Evolutionary conservation across 1,139 yeast genomes (phyloP), one percentile per base, ranked within the genome.

Genomic region (Sugiyamaella neomexicana): DNA sequence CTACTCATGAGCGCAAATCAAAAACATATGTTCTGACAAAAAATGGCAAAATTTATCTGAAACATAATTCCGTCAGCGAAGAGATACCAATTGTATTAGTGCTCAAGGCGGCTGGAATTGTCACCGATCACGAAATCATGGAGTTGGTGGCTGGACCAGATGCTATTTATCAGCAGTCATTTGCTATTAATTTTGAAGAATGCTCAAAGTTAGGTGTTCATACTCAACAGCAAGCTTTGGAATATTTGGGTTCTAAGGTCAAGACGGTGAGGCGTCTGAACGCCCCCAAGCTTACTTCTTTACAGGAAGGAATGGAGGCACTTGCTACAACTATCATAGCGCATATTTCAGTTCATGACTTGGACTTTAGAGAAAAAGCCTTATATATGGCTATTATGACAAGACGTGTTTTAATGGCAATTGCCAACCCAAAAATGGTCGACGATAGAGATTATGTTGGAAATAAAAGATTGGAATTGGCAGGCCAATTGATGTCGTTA

Each of bases 381-480:
- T 73, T 95, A 42, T 93, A 93, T 68, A 84, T 93, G 62, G 97
- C 98, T 6, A 85, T 89, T 72, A 93, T 95, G 99, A 88, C 99
- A 1, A 81, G 99, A 69, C 81, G 98, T 66, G 98, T 93, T 2
- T 80, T 93, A 29, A 89, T 89, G 95, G 90, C 99, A 4, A 89
- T 93, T 85, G 85, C 89, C 61, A 88, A 93, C 68, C 96, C 98
- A 4, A 85, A 85, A 63, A 85, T 90, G 87, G 97, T 95, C 31
- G 99, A 93, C 67, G 99, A 95, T 72, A 82, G 99, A 73, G 99
- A 95, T 75, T 93, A 93, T 67, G 99, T 95, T 44, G 99, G 99
- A 76, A 93, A 93, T 74, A 93, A 93, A 73, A 86, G 99, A 73
- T 78, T 93, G 65, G 99, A 93, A 75, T 78, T 95, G 69, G 99